Percentiles rank a stretch among this genome's conserved stretches.
Conservation (phyloP, 352 stramenopile genomes). For the Labyrinthula sp. region DNA sequence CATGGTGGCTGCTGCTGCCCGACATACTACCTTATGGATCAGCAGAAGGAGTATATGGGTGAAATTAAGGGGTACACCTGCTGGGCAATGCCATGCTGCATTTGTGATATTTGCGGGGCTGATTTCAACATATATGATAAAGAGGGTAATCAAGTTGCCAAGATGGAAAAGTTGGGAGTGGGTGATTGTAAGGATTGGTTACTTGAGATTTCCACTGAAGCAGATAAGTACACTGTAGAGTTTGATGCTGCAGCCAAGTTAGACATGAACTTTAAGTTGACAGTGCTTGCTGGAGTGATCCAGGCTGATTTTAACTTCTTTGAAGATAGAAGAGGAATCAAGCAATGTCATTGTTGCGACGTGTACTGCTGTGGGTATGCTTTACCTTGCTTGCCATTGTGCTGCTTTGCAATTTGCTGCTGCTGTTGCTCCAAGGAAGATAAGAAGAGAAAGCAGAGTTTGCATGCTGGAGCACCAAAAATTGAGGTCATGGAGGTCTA, state of each 20-base stretch:
- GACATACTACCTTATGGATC: slow-evolving; percentile 21
- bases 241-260: slow-evolving; percentile 20
- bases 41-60: slow-evolving; percentile 2
- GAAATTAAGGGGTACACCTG: slow-evolving; percentile 8
- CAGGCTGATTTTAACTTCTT: slow-evolving; percentile 30
- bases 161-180: slow-evolving; percentile 8
- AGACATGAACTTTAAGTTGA: slow-evolving; percentile 25
- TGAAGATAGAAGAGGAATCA: slow-evolving; percentile 14
- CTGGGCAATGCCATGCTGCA: too few species aligned
- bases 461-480: slow-evolving; percentile 6
- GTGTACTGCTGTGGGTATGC: slow-evolving; percentile 21
- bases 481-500: slow-evolving; percentile 26
- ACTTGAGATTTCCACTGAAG: slow-evolving; percentile 15
- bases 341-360: slow-evolving; percentile 21
- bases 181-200: slow-evolving; percentile 3
- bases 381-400: slow-evolving; percentile 13
- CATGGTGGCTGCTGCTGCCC: slow-evolving; percentile 23
- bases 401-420: background rate
- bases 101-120: slow-evolving; percentile 24
- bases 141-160: slow-evolving; percentile 3
- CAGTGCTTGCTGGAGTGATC: slow-evolving; percentile 10
- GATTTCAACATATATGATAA: slow-evolving; percentile 21
- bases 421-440: slow-evolving; percentile 11
- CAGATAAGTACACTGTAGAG: slow-evolving; percentile 25
- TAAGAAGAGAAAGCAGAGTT: slow-evolving; percentile 17